Evolutionary conservation across 352 stramenopile species (phyloP).

Genomic region (Pythium periplocum): DNA sequence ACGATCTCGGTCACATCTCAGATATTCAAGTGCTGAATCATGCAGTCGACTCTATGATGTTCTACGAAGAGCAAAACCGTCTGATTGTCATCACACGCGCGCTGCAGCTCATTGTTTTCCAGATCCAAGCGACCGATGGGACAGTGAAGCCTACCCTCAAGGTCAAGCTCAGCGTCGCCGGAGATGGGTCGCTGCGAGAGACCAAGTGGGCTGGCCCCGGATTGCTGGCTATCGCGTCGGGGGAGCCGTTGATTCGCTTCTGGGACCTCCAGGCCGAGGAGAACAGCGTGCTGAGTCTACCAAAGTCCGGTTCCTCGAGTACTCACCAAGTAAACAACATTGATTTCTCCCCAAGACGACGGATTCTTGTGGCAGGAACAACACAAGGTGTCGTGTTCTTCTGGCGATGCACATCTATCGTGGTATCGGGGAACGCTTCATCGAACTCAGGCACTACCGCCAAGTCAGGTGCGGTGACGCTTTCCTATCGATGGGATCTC

Average conservation of each 20-base stretch:
- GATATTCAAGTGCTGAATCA: constrained; percentile 86
- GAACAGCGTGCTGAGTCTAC: constrained; percentile 88
- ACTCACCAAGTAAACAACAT: constrained; percentile 73
- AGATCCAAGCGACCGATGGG: constrained; percentile 74
- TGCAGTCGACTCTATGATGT: constrained; percentile 89
- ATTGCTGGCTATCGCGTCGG: constrained; percentile 87
- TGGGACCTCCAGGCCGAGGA: constrained; percentile 90
- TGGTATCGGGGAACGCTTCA: constrained; percentile 9
- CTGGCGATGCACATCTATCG: constrained; percentile 75
- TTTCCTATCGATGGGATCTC: constrained; percentile 65
- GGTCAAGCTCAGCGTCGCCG: constrained; percentile 87
- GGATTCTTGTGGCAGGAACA: constrained; percentile 87
- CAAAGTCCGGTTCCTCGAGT: constrained; percentile 21
- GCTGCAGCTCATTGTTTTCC: constrained; percentile 86
- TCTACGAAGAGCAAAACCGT: constrained; percentile 69
- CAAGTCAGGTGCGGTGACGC: constrained; percentile 7
- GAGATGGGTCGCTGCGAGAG: constrained; percentile 76
- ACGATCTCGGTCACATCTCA: constrained; percentile 90
- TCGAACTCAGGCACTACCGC: not conserved
- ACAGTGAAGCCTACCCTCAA: constrained; percentile 82
- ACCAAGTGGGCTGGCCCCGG: constrained; percentile 86
- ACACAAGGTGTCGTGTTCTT: constrained; percentile 82
- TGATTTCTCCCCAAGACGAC: constrained; percentile 84
- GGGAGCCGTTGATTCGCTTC: constrained; percentile 87
- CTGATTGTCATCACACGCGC: constrained; percentile 90